A percentile compares a stretch with the other conserved stretches of the same genome.
These are phyloP conservation scores for Nemania sp. DNA, from an alignment of 2,329 filamentous ascomycete species.

Conservation along the genomic window DNA sequence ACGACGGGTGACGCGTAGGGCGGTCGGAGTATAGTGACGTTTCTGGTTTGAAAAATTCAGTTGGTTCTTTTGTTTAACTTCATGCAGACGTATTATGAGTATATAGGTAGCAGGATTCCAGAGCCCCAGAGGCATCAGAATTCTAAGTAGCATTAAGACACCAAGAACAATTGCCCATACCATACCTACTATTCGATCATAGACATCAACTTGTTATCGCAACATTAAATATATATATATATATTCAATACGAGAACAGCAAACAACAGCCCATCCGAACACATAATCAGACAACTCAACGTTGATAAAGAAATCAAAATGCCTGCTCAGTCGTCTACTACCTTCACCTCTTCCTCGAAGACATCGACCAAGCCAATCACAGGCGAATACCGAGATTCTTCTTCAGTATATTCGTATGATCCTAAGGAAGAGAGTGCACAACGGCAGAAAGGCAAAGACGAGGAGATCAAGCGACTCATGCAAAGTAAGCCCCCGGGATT, in stretches of 20 bases:
- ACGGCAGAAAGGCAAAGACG: conserved; percentile 25
- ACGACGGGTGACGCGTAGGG: conserved; percentile 28
- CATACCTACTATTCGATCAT: background rate
- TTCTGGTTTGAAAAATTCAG: background rate
- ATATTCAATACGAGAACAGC: background rate
- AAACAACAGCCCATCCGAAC: background rate
- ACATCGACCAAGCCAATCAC: conserved; percentile 17
- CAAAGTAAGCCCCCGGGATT: conserved; percentile 23
- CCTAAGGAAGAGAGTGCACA: conserved; percentile 27
- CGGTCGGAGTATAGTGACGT: conserved; percentile 11
- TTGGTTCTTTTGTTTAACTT: background rate
- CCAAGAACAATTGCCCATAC: conserved; percentile 6
- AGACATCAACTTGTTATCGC: too few relatives aligned
- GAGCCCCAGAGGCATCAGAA: conserved; percentile 10
- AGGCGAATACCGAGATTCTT: conserved; percentile 31
- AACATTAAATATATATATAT: too few relatives aligned
- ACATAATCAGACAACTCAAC: background rate
- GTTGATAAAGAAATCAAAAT: conserved; percentile 24
- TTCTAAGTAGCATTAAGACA: conserved; percentile 1
- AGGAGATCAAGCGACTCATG: conserved; percentile 27
- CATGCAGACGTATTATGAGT: background rate
- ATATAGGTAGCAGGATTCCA: conserved; percentile 23
- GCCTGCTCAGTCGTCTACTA: conserved; percentile 27
- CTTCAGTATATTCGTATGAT: conserved; percentile 40
- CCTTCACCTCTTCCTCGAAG: conserved; percentile 22